A percentile compares a stretch with the other conserved stretches of the same genome.
Evolutionary conservation across 768 basidiomycete species (phyloP).

Genomic region (Boletus edulis): DNA sequence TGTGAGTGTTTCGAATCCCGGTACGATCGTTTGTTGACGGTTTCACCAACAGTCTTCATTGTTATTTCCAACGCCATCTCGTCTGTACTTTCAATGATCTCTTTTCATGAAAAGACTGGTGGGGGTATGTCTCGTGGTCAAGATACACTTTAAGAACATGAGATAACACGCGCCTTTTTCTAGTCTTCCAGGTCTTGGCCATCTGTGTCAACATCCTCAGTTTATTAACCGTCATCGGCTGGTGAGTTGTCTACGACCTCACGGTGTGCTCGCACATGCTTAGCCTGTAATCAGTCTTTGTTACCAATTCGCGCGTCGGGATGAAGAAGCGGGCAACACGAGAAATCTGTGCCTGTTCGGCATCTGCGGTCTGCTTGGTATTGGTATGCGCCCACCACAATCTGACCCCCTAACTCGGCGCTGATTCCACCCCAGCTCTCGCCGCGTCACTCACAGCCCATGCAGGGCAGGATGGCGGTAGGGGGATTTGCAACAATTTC

Average conservation of each 20-base stretch:
- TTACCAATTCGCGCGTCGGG: slow-evolving; percentile 7
- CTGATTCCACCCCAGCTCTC: slow-evolving; percentile 13
- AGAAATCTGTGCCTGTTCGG: slow-evolving; percentile 24
- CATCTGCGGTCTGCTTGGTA: slow-evolving; percentile 13
- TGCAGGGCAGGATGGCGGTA: slow-evolving; percentile 17
- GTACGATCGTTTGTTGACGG: background rate
- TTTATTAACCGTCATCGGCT: slow-evolving; percentile 13
- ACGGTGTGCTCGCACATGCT: background rate
- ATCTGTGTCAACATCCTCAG: slow-evolving; percentile 11
- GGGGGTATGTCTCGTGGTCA: slow-evolving; percentile 16
- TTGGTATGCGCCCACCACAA: slow-evolving; percentile 11
- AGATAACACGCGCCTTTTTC: background rate
- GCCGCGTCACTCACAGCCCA: slow-evolving; percentile 27
- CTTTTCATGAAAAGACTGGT: slow-evolving; percentile 20
- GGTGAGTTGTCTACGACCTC: slow-evolving; percentile 11
- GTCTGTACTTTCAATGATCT: slow-evolving; percentile 12
- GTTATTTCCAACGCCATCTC: slow-evolving; percentile 11
- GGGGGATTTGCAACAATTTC: slow-evolving; percentile 33
- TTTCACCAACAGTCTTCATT: slow-evolving; percentile 15
- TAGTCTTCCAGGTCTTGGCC: slow-evolving; percentile 23
- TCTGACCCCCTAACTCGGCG: background rate
- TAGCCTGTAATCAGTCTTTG: slow-evolving; percentile 7
- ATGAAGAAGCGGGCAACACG: slow-evolving; percentile 21
- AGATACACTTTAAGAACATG: background rate
- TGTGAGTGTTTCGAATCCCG: slow-evolving; percentile 9